Conservation (phyloP, 2,329 filamentous ascomycete genomes). For the Colletotrichum navitas region DNA sequence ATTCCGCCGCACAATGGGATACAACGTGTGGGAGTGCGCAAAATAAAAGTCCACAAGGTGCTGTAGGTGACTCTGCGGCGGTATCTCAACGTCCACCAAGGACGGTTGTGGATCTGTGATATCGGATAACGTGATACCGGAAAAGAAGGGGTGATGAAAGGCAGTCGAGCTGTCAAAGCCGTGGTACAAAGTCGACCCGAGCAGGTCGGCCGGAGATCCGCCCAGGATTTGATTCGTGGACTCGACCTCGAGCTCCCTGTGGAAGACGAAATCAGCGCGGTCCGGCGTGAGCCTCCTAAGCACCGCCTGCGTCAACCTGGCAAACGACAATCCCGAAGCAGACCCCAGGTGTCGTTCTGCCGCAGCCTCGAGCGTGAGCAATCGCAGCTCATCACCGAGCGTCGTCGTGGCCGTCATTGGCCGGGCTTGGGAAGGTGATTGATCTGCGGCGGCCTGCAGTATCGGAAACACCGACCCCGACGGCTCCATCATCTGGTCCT, state of each 20-base stretch:
- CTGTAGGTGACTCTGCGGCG: constrained; percentile 46
- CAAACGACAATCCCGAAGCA: constrained; percentile 59
- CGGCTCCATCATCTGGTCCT: background rate
- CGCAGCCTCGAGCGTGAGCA: constrained; percentile 57
- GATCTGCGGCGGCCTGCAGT: background rate
- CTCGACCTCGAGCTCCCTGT: background rate
- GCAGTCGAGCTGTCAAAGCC: constrained; percentile 46
- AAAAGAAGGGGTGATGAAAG: constrained; percentile 49
- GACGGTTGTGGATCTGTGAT: constrained; percentile 45
- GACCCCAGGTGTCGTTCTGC: constrained; percentile 60
- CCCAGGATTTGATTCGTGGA: background rate
- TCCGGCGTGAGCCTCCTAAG: constrained; percentile 57
- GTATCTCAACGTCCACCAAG: constrained; percentile 38
- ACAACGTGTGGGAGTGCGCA: constrained; percentile 60
- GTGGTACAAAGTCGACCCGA: constrained; percentile 44
- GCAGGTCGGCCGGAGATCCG: constrained; percentile 43
- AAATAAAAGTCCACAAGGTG: constrained; percentile 59
- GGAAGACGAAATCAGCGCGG: constrained; percentile 57
- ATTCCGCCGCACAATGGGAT: constrained; percentile 55
- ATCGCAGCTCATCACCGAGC: constrained; percentile 52
- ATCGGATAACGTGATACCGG: constrained; percentile 48
- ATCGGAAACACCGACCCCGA: constrained; percentile 1
- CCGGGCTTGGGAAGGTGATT: constrained; percentile 22
- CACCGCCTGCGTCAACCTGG: constrained; percentile 57
- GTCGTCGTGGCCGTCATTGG: constrained; percentile 43